Evolutionary conservation across 176 grass and related monocot species (phyloP), one percentile per base, ranked within the genome.

Genomic region (Triticum timopheevii): DNA sequence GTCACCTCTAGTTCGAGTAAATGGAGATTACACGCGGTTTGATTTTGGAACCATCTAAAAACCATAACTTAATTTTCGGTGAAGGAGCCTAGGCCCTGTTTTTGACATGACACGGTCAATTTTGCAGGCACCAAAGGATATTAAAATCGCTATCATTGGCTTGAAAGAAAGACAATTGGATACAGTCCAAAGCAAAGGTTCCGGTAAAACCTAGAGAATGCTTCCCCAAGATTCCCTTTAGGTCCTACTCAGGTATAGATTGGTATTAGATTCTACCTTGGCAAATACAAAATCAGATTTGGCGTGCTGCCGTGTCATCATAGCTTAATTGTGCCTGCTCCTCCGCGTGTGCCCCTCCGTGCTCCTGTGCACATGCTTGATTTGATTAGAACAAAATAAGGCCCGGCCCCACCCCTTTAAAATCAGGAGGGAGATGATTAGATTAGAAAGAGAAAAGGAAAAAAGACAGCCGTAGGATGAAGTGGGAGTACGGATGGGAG

Each of bases 171-270:
- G 24, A 44, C 19, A 38, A 33, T 10, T 71, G 35, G 76, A 71
- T 71, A 76, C 47, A 25, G 30, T 62, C 73, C 83, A 80, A 86
- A 80, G 62, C 52, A 62, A 72, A 80, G 66, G 36, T 58, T 63
- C 85, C 25, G 47, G 5, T 27, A 45, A 63, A 86, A 42, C 13
- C 36, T 34, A n/a, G 25, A 47, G 36, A 72, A 80, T 73, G 65
- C 50, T 62, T 47, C 49, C 52, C 22, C 25, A 49, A 72, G 77
- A 86, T 86, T 61, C 76, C 16, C 23, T 10, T 34, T 2, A 2
- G 31, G 64, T 80, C 35, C 65, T n/a, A 22, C 38, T 22, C 22
- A 42, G 22, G 11, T 45, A 12, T 12, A 73, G 38, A 45, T 40
- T 9, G 20, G 56, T 22, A 38, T 59, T 59, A 22, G 50, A 33